Conservation (phyloP, 768 basidiomycete genomes). For the Lentinula aciculospora region DNA sequence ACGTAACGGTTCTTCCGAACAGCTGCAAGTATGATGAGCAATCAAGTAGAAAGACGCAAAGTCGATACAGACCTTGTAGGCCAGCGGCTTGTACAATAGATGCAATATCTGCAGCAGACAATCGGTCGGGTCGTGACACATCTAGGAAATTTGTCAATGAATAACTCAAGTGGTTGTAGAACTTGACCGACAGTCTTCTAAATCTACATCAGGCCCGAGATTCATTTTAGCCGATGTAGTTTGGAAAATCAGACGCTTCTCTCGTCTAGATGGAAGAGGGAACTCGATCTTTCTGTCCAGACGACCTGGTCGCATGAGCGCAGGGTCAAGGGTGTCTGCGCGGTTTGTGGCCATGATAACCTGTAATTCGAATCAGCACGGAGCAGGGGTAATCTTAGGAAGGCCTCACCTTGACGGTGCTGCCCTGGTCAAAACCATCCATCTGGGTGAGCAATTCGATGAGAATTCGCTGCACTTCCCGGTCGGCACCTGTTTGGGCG, state of each 20-base stretch:
- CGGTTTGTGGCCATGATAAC: slow-evolving; percentile 99
- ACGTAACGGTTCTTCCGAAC: slow-evolving; percentile 98
- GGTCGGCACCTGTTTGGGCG: slow-evolving; percentile 97
- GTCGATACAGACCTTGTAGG: slow-evolving; percentile 65
- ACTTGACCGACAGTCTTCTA: slow-evolving; percentile 82
- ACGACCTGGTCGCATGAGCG: slow-evolving; percentile 93
- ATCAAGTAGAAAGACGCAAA: background rate
- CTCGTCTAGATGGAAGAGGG: slow-evolving; percentile 88
- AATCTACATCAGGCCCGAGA: slow-evolving; percentile 92
- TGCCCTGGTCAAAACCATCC: slow-evolving; percentile 99
- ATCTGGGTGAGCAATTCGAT: slow-evolving; percentile 97
- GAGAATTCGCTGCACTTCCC: slow-evolving; percentile 97
- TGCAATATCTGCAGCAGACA: slow-evolving; percentile 94
- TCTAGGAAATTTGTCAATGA: slow-evolving; percentile 39
- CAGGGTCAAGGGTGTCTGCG: slow-evolving; percentile 96
- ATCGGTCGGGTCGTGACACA: slow-evolving; percentile 91
- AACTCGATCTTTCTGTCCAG: slow-evolving; percentile 99
- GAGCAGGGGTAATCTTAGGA: slow-evolving; percentile 7
- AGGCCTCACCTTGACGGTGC: slow-evolving; percentile 84
- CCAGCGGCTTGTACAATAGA: slow-evolving; percentile 97
- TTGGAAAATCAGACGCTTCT: slow-evolving; percentile 97
- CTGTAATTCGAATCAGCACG: slow-evolving; percentile 33
- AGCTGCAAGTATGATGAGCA: slow-evolving; percentile 38
- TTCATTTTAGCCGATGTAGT: slow-evolving; percentile 98
- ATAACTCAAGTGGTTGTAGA: background rate